phyloP scores from a whole-genome alignment of 805 yeast genomes.

The Kregervanrija delftensis region DNA sequence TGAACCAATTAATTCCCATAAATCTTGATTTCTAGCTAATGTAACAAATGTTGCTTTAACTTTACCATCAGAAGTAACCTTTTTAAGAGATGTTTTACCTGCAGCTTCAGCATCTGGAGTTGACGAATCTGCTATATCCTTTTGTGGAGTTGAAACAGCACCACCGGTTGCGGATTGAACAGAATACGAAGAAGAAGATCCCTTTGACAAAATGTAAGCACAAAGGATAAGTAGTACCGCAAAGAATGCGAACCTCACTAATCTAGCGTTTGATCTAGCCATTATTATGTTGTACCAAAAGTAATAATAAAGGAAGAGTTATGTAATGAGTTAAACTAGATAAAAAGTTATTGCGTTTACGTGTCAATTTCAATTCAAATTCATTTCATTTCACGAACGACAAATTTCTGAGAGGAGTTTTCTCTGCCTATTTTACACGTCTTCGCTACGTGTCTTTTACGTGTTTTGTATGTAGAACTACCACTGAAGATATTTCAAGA shows the following conservation, averaged over 20 bases:
- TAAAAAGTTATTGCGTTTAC: too few species aligned
- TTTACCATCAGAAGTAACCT: slow-evolving; percentile 24
- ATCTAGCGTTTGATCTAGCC: slow-evolving; percentile 43
- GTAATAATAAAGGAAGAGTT: too few species aligned
- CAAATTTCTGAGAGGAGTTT: too few species aligned
- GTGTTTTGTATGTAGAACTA: too few species aligned
- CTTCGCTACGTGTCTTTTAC: too few species aligned
- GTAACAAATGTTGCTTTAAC: slow-evolving; percentile 78
- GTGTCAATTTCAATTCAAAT: too few species aligned
- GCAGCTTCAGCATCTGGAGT: slow-evolving; percentile 7
- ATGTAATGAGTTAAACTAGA: too few species aligned
- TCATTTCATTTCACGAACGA: too few species aligned
- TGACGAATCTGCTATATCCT: neutral
- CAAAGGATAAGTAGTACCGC: slow-evolving; percentile 39
- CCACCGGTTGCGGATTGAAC: neutral
- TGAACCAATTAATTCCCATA: slow-evolving; percentile 53
- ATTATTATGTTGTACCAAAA: slow-evolving; percentile 12
- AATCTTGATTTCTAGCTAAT: slow-evolving; percentile 70
- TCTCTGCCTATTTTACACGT: too few species aligned
- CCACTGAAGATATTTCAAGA: too few species aligned
- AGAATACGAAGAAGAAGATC: slow-evolving; percentile 31
- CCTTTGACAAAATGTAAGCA: slow-evolving; percentile 41
- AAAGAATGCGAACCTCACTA: slow-evolving; percentile 41
- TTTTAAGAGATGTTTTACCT: slow-evolving; percentile 5
- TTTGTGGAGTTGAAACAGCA: neutral